phyloP scores from a whole-genome alignment of 1,284 basidiomycete species.

The Sanghuangporus sanghuang region DNA sequence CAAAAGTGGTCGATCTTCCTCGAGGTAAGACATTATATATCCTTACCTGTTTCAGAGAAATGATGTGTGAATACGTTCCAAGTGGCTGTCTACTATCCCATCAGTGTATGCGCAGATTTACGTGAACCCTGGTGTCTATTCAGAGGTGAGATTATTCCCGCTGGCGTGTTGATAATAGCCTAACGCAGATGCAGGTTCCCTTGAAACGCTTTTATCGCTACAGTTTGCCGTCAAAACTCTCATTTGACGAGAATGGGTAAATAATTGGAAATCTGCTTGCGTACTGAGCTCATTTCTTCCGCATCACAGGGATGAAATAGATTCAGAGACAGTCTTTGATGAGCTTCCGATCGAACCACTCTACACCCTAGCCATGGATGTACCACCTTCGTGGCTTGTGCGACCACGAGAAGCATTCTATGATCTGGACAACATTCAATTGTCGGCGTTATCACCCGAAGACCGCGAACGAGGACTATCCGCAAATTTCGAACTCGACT shows the following conservation, averaged over 20 bases:
- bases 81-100: constrained; percentile 59
- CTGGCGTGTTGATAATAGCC: background rate
- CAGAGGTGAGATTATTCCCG: constrained; percentile 48
- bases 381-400: constrained; percentile 88
- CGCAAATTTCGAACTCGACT: constrained; percentile 83
- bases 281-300: background rate
- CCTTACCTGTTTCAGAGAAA: background rate
- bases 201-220: constrained; percentile 94
- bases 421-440: constrained; percentile 94
- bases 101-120: constrained; percentile 69
- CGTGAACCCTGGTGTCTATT: constrained; percentile 62
- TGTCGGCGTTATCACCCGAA: constrained; percentile 56
- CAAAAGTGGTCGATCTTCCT: constrained; percentile 83
- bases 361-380: constrained; percentile 89
- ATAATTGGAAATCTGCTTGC: constrained; percentile 18
- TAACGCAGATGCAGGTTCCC: constrained; percentile 54
- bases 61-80: background rate
- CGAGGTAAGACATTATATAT: constrained; percentile 41
- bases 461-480: constrained; percentile 60
- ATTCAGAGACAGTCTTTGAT: constrained; percentile 44
- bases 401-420: constrained; percentile 85
- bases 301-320: constrained; percentile 45
- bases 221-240: constrained; percentile 52
- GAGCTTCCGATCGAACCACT: constrained; percentile 67
- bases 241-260: constrained; percentile 73